Evolutionary conservation across 2,329 filamentous ascomycete species (phyloP).

Genomic region (Paracamarosporium sp.): DNA sequence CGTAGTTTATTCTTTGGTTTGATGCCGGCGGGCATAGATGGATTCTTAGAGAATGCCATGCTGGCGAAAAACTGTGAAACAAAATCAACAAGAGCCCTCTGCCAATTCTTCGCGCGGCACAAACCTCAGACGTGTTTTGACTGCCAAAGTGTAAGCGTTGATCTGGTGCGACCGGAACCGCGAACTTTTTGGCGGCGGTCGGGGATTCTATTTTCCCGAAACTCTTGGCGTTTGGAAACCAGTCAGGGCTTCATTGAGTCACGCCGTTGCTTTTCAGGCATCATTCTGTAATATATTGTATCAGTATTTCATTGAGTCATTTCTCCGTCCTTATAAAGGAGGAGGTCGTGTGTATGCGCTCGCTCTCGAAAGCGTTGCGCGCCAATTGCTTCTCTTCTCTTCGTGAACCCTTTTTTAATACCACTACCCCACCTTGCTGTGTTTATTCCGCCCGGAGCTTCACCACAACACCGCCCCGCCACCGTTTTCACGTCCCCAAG

Average conservation of each 20-base stretch:
- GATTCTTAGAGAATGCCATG: constrained; percentile 60
- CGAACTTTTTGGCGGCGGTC: constrained; percentile 21
- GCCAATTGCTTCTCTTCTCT: constrained; percentile 37
- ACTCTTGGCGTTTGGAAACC: constrained; percentile 22
- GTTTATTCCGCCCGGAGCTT: constrained; percentile 43
- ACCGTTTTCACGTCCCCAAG: constrained; percentile 36
- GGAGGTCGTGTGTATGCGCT: constrained; percentile 46
- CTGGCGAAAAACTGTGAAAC: no score
- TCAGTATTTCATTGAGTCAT: constrained; percentile 20
- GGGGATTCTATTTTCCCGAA: constrained; percentile 15
- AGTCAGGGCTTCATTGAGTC: constrained; percentile 17
- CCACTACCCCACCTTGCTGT: constrained; percentile 36
- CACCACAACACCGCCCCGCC: constrained; percentile 38
- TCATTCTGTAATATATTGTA: constrained; percentile 27
- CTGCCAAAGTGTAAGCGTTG: background rate
- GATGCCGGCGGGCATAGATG: constrained; percentile 56
- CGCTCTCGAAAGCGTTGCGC: constrained; percentile 48
- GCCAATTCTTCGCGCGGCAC: no score
- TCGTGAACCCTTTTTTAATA: constrained; percentile 32
- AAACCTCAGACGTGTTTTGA: background rate
- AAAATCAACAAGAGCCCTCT: no score
- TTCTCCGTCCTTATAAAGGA: constrained; percentile 32
- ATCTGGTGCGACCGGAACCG: background rate
- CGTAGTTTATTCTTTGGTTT: constrained; percentile 78
- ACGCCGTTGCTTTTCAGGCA: constrained; percentile 8